phyloP scores from a whole-genome alignment of 495 filamentous ascomycete genomes.

The Patellaria atrata region DNA sequence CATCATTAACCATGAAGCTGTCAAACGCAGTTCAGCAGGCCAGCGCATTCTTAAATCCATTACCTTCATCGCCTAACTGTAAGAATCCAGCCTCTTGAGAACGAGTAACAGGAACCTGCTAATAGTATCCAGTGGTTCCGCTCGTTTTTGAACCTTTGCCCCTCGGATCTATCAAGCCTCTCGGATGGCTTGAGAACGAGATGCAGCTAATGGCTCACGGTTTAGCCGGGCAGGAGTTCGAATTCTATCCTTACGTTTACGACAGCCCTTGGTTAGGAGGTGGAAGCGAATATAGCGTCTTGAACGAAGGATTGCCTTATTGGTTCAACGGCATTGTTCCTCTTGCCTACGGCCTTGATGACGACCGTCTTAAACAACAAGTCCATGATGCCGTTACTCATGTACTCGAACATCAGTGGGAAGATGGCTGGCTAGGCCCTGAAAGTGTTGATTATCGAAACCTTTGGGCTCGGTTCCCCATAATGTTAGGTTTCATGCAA shows the following conservation, averaged over 20 bases:
- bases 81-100: too few relatives aligned
- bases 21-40: too few relatives aligned
- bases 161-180: conserved; percentile 41
- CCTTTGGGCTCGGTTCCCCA: conserved; percentile 40
- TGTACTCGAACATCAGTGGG: conserved; percentile 37
- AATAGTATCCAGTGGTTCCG: too few relatives aligned
- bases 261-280: conserved; percentile 44
- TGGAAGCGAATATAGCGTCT: conserved; percentile 39
- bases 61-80: too few relatives aligned
- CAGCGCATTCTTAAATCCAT: too few relatives aligned
- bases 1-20: too few relatives aligned
- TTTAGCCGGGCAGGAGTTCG: conserved; percentile 43
- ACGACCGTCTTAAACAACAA: conserved; percentile 40
- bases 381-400: conserved; percentile 34
- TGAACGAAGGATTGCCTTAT: conserved; percentile 48
- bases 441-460: conserved; percentile 35
- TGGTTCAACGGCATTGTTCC: conserved; percentile 55
- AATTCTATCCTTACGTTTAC: conserved; percentile 45
- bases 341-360: conserved; percentile 42
- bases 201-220: conserved; percentile 38
- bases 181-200: conserved; percentile 48
- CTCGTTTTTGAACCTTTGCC: conserved; percentile 36
- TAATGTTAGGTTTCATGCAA: conserved; percentile 39
- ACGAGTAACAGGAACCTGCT: too few relatives aligned
- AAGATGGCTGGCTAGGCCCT: conserved; percentile 49